phyloP scores from a whole-genome alignment of 495 filamentous ascomycete genomes.

The Pseudevernia furfuracea region DNA sequence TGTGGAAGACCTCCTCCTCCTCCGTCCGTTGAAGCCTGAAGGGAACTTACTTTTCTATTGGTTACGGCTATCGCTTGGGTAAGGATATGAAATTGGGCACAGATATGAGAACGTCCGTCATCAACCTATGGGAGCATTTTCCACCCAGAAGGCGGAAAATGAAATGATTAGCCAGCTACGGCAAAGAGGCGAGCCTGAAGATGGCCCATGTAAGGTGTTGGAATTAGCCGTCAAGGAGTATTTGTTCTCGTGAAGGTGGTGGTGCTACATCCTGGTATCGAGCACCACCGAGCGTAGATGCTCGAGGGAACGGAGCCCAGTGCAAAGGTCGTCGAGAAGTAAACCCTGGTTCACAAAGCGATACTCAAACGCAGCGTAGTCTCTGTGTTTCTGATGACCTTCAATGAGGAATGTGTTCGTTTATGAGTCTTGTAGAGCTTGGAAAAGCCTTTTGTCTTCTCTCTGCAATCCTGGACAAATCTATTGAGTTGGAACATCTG shows the following conservation, averaged over 20 bases:
- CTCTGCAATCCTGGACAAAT: not conserved
- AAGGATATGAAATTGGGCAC: not conserved
- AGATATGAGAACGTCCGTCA: not conserved
- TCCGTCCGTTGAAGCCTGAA: not conserved
- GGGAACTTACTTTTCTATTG: not conserved
- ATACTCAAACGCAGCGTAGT: not conserved
- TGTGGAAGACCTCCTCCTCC: not conserved
- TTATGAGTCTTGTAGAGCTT: not conserved
- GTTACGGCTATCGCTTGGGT: not conserved
- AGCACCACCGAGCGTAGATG: not conserved
- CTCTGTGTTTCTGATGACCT: not conserved
- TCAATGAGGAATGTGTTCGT: not conserved
- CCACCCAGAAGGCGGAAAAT: not conserved
- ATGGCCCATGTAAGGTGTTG: not conserved
- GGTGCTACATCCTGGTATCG: not conserved
- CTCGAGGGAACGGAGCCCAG: not conserved
- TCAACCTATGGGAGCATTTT: not conserved
- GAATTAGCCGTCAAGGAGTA: not conserved
- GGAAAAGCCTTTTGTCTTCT: not conserved
- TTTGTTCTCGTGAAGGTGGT: not conserved
- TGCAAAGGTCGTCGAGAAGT: not conserved
- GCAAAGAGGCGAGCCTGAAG: not conserved
- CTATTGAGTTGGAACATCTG: not conserved
- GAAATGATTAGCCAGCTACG: conserved; percentile 15
- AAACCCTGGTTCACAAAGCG: not conserved